Evolutionary conservation across 2,329 filamentous ascomycete species (phyloP).

Genomic region (Fusarium luffae): DNA sequence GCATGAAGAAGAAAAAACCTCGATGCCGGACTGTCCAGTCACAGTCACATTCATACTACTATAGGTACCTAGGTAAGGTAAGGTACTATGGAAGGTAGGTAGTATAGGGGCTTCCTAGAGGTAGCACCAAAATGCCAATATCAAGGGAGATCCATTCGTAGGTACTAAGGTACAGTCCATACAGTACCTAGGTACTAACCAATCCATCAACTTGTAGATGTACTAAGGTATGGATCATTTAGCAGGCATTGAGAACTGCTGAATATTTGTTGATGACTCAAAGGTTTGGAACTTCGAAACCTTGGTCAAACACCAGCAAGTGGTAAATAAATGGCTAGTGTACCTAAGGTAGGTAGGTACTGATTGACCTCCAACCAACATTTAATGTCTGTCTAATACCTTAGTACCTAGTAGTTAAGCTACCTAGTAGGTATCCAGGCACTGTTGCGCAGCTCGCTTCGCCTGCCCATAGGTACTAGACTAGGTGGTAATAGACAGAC

Average conservation of each 20-base stretch:
- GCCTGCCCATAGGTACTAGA: too few species aligned
- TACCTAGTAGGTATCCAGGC: not conserved
- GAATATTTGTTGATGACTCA: not conserved
- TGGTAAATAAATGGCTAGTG: not conserved
- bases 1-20: not conserved
- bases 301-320: constrained; percentile 6
- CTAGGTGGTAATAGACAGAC: not conserved
- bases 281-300: not conserved
- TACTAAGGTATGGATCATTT: not conserved
- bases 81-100: too few species aligned
- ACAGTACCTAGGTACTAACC: too few species aligned
- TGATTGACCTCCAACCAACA: not conserved
- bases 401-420: too few species aligned
- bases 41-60: not conserved
- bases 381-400: constrained; percentile 1
- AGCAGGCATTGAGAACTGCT: not conserved
- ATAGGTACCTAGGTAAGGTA: not conserved
- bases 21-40: not conserved
- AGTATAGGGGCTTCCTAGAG: too few species aligned
- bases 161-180: too few species aligned
- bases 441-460: too few species aligned
- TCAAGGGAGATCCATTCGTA: not conserved
- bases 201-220: not conserved
- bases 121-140: not conserved
- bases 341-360: too few species aligned